Base-by-base conservation (phyloP, 2,329 filamentous ascomycete species). In the Aspergillus aculeatus region DNA sequence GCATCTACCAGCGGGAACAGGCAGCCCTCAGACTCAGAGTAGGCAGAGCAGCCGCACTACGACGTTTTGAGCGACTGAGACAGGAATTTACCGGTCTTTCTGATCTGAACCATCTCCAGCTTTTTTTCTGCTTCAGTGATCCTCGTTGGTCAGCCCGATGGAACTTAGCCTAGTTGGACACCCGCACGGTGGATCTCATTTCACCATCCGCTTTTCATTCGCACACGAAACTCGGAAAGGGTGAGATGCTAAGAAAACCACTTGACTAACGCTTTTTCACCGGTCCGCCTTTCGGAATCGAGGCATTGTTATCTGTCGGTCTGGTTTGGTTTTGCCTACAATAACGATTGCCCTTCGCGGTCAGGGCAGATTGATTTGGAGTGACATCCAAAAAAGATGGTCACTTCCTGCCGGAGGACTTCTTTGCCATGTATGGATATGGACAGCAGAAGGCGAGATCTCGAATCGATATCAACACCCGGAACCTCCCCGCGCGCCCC, bases 121-220 rank as follows among this genome's bases (percentile, higher is more conserved):
- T 19, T 50, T 54, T 32, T 53, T 57, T 57, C 49, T 16, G 24
- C 38, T 52, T 57, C 35, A 3, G 58, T 49, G 54, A 19, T 31
- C 53, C 47, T 32, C 23, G 50, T 54, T 38, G 52, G 52, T 54
- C 29, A 47, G 23, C 41, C 41, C 38, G 19, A 32, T 48, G 47
- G 53, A 41, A 24, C 47, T 35, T 35, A 35, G 32, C 14, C 32
- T 41, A 35, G 50, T 23, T 19, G 31, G 38, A 52, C 2, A 35
- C 31, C 31, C 53, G 53, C 53, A 35, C n/a, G 47, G 60, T 62
- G 60, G 60, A 60, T 47, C 57, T 59, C 54, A 49, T 49, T 44
- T 51, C 24, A 47, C 44, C 26, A 31, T 24, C 44, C 41, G 38
- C 19, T 24, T 53, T 29, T 60, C 29, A 60, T 60, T 62, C 57